Conservation (phyloP, 2,329 filamentous ascomycete genomes). For the Penicillium digitatum region DNA sequence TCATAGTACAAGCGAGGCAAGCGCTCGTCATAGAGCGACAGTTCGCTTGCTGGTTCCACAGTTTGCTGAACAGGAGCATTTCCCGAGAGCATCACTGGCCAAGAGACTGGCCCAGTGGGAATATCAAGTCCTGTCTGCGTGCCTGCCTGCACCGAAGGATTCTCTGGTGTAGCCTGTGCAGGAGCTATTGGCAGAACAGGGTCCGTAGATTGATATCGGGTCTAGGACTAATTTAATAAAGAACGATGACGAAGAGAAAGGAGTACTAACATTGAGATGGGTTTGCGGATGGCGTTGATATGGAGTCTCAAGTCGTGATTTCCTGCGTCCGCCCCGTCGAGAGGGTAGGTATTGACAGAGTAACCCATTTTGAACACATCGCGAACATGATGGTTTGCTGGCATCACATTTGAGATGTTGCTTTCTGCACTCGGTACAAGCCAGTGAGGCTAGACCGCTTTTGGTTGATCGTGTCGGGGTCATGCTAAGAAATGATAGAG, state of each 20-base stretch:
- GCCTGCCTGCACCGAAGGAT: conserved; percentile 15
- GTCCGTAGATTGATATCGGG: conserved; percentile 8
- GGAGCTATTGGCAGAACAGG: conserved; percentile 7
- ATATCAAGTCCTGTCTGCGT: conserved; percentile 15
- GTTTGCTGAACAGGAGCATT: conserved; percentile 13
- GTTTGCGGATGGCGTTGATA: conserved; percentile 8
- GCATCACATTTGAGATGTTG: conserved; percentile 74
- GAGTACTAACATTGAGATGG: conserved; percentile 10
- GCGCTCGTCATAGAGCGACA: conserved; percentile 28
- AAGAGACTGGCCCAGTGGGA: conserved; percentile 19
- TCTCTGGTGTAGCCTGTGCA: conserved; percentile 17
- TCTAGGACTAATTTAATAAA: conserved; percentile 1
- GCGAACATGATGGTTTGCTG: conserved; percentile 58
- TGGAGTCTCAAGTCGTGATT: conserved; percentile 25
- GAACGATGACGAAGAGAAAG: not conserved
- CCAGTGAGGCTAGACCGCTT: conserved; percentile 36
- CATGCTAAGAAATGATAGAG: conserved; percentile 5
- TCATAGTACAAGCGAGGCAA: conserved; percentile 50
- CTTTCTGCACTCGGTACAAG: conserved; percentile 46
- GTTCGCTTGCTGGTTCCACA: conserved; percentile 15
- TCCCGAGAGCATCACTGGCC: conserved; percentile 20
- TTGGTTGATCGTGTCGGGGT: conserved; percentile 23
- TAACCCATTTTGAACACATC: conserved; percentile 56
- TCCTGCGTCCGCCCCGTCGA: conserved; percentile 56
- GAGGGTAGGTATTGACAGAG: conserved; percentile 68